A percentile compares a stretch with the other conserved stretches of the same genome.
phyloP scores from a whole-genome alignment of 129 eudicot species.

The Flaveria robusta region DNA sequence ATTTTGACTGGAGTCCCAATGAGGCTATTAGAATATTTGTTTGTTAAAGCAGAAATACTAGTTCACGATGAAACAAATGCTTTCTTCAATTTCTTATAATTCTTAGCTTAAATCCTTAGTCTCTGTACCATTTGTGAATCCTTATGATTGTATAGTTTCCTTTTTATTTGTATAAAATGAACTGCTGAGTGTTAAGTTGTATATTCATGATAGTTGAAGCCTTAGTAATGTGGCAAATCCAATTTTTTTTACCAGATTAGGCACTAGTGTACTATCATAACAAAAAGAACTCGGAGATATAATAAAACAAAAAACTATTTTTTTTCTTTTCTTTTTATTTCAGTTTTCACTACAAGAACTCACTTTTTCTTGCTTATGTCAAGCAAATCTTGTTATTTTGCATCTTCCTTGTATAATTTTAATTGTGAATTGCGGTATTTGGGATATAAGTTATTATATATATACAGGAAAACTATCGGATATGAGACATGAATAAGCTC shows the following conservation, averaged over 20 bases:
- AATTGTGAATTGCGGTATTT: conserved; percentile 1
- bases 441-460: background rate
- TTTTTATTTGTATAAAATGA: background rate
- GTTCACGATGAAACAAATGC: background rate
- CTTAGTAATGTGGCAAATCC: background rate
- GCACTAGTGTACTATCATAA: background rate
- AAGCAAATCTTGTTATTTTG: conserved; percentile 6
- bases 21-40: conserved; percentile 8
- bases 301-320: background rate
- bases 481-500: background rate
- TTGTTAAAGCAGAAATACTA: conserved; percentile 8
- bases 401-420: background rate
- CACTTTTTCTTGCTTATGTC: background rate
- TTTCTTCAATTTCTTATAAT: background rate
- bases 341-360: background rate
- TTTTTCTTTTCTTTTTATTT: background rate
- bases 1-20: background rate
- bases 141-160: background rate
- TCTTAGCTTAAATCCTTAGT: background rate
- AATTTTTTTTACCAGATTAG: background rate
- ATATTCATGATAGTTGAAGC: conserved; percentile 4
- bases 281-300: background rate
- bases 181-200: background rate
- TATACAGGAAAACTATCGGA: background rate
- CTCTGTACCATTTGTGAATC: background rate